phyloP scores from a whole-genome alignment of 1,139 yeast genomes.

The Kluyveromyces sp. region DNA sequence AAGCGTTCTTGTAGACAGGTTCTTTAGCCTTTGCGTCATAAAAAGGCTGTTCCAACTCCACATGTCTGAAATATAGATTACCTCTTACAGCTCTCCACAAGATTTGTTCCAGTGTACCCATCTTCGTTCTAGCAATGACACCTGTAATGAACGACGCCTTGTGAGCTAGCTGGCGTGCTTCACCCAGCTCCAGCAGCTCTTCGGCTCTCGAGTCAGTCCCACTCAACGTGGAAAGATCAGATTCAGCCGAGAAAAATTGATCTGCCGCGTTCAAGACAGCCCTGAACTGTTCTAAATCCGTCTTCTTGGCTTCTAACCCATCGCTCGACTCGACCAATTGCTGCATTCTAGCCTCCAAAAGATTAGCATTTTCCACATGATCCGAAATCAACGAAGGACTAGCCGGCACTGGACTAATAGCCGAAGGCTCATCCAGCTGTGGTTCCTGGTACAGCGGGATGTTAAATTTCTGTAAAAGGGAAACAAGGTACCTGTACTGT shows the following conservation, averaged over 20 bases:
- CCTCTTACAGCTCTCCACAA: conserved; percentile 93
- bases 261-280: conserved; percentile 66
- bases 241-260: conserved; percentile 44
- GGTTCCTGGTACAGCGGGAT: conserved; percentile 42
- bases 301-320: conserved; percentile 46
- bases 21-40: conserved; percentile 45
- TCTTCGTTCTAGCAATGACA: conserved; percentile 67
- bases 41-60: conserved; percentile 56
- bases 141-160: conserved; percentile 60
- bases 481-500: conserved; percentile 40
- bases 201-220: conserved; percentile 30
- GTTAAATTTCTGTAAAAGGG: conserved; percentile 42
- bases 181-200: conserved; percentile 17
- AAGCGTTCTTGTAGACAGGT: conserved; percentile 58
- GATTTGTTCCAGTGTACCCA: conserved; percentile 69
- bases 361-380: conserved; percentile 56
- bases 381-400: conserved; percentile 71
- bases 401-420: conserved; percentile 23
- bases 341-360: conserved; percentile 50
- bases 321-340: conserved; percentile 53
- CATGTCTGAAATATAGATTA: conserved; percentile 67
- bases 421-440: conserved; percentile 16
- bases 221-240: conserved; percentile 23
- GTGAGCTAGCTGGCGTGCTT: conserved; percentile 10
- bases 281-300: conserved; percentile 55